Evolutionary conservation across 768 basidiomycete genomes (phyloP).

Genomic region (Agaricus sinodeliciosus): DNA sequence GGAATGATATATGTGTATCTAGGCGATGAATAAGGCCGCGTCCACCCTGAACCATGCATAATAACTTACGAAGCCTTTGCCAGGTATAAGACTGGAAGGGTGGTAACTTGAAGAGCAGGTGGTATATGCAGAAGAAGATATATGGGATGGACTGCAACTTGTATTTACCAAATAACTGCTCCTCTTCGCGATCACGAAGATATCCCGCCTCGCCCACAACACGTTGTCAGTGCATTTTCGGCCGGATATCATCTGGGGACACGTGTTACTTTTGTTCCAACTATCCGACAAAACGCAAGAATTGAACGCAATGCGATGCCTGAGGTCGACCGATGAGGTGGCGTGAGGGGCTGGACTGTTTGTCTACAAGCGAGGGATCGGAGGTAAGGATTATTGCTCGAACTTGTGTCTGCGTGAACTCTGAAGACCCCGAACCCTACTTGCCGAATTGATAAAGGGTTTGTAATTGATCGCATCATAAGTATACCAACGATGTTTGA

Average conservation of each 20-base stretch:
- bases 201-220: slow-evolving; percentile 9
- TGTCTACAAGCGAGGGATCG: neutral
- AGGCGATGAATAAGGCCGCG: no score
- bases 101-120: neutral
- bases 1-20: no score
- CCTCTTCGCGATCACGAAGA: slow-evolving; percentile 1
- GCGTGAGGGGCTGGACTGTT: neutral
- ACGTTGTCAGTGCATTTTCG: slow-evolving; percentile 7
- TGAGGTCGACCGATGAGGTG: neutral
- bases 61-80: no score
- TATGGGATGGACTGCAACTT: slow-evolving; percentile 1
- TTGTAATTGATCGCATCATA: no score
- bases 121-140: slow-evolving; percentile 1
- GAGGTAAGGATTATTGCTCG: no score
- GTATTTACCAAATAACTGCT: neutral
- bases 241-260: slow-evolving; percentile 6
- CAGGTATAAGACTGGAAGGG: neutral
- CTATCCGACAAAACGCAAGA: neutral
- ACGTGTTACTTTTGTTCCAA: slow-evolving; percentile 8
- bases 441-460: no score
- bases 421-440: no score
- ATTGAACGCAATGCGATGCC: neutral
- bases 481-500: no score
- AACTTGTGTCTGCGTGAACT: no score
- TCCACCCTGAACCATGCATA: no score